Evolutionary conservation across 2,329 filamentous ascomycete species (phyloP).

Genomic region (Aciculosporium take): DNA sequence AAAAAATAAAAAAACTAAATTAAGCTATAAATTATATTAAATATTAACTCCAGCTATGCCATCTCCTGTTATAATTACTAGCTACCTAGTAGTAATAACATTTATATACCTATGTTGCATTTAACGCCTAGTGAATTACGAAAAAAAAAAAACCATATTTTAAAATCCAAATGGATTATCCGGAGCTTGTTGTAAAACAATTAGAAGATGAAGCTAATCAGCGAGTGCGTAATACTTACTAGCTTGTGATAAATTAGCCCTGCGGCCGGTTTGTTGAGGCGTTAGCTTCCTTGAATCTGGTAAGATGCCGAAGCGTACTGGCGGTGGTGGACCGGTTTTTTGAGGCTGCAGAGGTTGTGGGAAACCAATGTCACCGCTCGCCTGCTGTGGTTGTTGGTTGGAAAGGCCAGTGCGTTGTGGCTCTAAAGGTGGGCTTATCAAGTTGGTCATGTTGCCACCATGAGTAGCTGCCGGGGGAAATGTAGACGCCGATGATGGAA

Average conservation of each 20-base stretch:
- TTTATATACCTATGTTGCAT: background rate
- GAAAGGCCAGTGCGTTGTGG: slow-evolving; percentile 44
- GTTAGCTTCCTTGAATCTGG: slow-evolving; percentile 59
- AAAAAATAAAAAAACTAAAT: no score
- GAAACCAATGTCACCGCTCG: slow-evolving; percentile 37
- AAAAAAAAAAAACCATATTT: background rate
- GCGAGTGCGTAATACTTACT: slow-evolving; percentile 48
- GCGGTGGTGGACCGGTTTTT: slow-evolving; percentile 56
- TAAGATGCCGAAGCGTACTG: slow-evolving; percentile 75
- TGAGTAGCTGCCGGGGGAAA: slow-evolving; percentile 30
- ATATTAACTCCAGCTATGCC: no score
- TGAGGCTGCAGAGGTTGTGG: slow-evolving; percentile 33
- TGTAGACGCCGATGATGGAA: slow-evolving; percentile 22
- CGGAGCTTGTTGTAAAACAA: slow-evolving; percentile 25
- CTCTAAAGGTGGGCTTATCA: slow-evolving; percentile 44
- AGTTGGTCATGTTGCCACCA: slow-evolving; percentile 38
- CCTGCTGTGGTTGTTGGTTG: slow-evolving; percentile 32
- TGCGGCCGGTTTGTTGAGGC: slow-evolving; percentile 75
- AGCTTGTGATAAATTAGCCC: slow-evolving; percentile 84
- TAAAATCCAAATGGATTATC: slow-evolving; percentile 41
- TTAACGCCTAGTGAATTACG: background rate
- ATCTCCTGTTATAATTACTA: no score
- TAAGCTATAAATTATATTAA: no score
- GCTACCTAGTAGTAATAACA: no score
- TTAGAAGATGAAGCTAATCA: background rate